Conservation (phyloP, 2,329 filamentous ascomycete genomes). For the Furcasterigmium sp. region DNA sequence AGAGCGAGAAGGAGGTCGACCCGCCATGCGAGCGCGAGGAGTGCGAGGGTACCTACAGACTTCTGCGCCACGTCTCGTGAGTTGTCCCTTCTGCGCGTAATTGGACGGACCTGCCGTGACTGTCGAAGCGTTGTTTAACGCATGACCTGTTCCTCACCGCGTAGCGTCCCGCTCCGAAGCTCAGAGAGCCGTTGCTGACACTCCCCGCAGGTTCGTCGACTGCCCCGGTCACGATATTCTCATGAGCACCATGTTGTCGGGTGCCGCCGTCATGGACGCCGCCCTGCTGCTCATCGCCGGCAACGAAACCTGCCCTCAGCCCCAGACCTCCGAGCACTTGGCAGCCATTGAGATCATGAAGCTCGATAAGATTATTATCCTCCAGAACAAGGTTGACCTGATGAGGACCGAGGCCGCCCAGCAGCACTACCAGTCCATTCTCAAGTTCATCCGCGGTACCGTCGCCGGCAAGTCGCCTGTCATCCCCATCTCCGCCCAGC, state of each 20-base stretch:
- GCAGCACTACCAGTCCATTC: constrained; percentile 92
- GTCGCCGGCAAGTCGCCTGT: constrained; percentile 92
- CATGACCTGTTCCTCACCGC: too few relatives aligned
- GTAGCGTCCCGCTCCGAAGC: too few relatives aligned
- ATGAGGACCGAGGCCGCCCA: constrained; percentile 95
- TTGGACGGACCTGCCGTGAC: too few relatives aligned
- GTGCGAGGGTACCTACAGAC: constrained; percentile 79
- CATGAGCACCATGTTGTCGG: constrained; percentile 99
- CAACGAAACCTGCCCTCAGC: constrained; percentile 97
- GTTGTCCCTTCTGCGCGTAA: constrained; percentile 26
- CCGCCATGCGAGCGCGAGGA: constrained; percentile 93
- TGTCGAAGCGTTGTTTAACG: too few relatives aligned
- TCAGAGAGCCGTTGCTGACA: constrained; percentile 20
- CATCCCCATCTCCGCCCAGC: constrained; percentile 93
- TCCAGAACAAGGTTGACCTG: constrained; percentile 98
- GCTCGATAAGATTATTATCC: constrained; percentile 97
- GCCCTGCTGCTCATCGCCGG: constrained; percentile 93
- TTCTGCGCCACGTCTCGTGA: constrained; percentile 89
- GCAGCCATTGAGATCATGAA: constrained; percentile 99
- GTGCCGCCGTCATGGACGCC: constrained; percentile 98
- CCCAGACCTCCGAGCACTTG: constrained; percentile 97
- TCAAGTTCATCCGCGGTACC: constrained; percentile 97
- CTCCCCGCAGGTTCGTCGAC: constrained; percentile 73
- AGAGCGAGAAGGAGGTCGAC: constrained; percentile 98
- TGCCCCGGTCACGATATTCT: constrained; percentile 99